These are phyloP conservation scores for Rhododendron mucronatum DNA, from an alignment of 148 eudicot genomes.

Conservation along the genomic window DNA sequence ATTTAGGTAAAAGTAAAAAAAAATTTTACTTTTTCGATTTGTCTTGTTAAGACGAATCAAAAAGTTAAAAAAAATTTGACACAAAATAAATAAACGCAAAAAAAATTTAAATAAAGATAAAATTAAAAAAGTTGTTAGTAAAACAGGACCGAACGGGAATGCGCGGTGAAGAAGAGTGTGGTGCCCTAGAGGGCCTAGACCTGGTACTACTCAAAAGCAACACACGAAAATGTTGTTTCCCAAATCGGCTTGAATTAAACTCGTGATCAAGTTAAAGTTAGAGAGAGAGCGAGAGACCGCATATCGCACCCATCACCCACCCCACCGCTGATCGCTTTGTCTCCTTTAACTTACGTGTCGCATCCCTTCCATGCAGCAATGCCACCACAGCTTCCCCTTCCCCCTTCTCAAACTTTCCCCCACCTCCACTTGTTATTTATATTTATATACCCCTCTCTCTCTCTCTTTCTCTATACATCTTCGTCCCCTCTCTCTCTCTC, in stretches of 20 bases:
- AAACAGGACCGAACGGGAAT: too few species aligned
- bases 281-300: background rate
- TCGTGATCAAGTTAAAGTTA: background rate
- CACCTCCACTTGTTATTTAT: background rate
- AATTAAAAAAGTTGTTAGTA: too few species aligned
- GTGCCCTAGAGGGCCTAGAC: too few species aligned
- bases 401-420: background rate
- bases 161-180: too few species aligned
- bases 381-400: slow-evolving; percentile 3
- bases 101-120: too few species aligned
- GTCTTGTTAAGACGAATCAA: too few species aligned
- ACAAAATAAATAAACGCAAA: too few species aligned
- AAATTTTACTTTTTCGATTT: too few species aligned
- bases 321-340: background rate
- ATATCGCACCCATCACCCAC: background rate
- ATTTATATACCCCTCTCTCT: background rate
- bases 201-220: too few species aligned
- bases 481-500: background rate
- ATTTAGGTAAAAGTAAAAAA: too few species aligned
- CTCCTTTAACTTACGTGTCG: background rate
- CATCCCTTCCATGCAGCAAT: slow-evolving; percentile 3
- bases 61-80: too few species aligned
- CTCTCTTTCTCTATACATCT: background rate
- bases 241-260: background rate
- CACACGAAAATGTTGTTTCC: too few species aligned